phyloP scores from a whole-genome alignment of 164 flowering plant genomes.

The Aristolochia californica region DNA sequence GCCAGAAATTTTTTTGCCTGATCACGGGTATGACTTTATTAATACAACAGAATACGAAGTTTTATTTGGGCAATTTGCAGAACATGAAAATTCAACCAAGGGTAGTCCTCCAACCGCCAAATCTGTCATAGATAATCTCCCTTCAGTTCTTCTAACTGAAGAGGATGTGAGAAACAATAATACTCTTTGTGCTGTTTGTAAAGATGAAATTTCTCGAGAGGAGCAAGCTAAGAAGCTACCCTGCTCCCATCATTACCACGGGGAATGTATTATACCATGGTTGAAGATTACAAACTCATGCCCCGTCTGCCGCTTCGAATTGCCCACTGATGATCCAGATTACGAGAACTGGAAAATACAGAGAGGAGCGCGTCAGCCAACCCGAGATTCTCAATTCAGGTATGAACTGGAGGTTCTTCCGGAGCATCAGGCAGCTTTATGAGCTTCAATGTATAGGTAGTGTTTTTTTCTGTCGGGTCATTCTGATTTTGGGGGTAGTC shows the following conservation, averaged over 20 bases:
- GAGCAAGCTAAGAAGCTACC: conserved; percentile 50
- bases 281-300: conserved; percentile 61
- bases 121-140: conserved; percentile 39
- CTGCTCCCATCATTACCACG: conserved; percentile 65
- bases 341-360: conserved; percentile 35
- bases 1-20: conserved; percentile 9
- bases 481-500: no score
- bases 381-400: conserved; percentile 7
- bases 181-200: conserved; percentile 57
- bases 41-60: conserved; percentile 27
- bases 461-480: no score
- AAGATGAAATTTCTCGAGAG: conserved; percentile 35
- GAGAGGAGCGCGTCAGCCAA: conserved; percentile 8
- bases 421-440: background rate
- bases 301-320: conserved; percentile 73
- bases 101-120: conserved; percentile 55
- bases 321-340: conserved; percentile 71
- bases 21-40: conserved; percentile 19
- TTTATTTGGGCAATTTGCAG: conserved; percentile 32
- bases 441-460: no score
- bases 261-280: conserved; percentile 81
- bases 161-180: conserved; percentile 23
- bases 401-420: conserved; percentile 11
- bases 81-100: conserved; percentile 22
- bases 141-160: conserved; percentile 19